Base-by-base conservation (phyloP, 1,139 yeast genomes). In the Zygosaccharomyces pseudobailii region DNA sequence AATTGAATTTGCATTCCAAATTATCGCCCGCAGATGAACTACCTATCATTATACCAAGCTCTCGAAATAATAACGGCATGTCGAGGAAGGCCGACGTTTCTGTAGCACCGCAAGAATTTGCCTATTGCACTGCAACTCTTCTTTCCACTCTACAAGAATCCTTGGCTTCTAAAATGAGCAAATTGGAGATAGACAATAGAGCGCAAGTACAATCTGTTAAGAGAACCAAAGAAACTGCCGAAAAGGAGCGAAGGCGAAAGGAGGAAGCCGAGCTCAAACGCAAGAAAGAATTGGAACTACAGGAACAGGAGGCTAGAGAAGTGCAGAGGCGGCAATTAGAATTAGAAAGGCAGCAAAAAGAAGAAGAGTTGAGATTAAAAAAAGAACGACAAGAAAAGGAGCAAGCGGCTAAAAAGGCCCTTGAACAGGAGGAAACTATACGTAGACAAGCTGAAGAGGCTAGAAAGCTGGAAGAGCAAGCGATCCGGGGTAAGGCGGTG, bases 381-480 rank as follows among this genome's bases (percentile, higher is more conserved):
- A 36, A 47, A 36, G 45, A 44, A 41, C 43, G 42, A 36, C 45
- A 42, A 23, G 47, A 40, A 31, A 42, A 24, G 19, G 49, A 43
- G 22, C 28, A 42, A 31, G 21, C n/a, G n/a, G 24, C 42, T 32
- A 33, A 39, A 38, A 45, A 32, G 7, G 50, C 41, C 3, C 42
- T 48, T 38, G 40, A 40, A 27, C 42, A 37, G 39, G 50, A 41
- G 13, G 45, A 36, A 20, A 30, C 34, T 24, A 53, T 48, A 7
- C 47, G 42, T 13, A 33, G 45, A 37, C 46, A 51, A 38, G 46
- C 51, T 13, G 53, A 52, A 28, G 54, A 51, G 13, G 55, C 52
- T 32, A 51, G 43, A 10, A 55, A 49, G 34, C 44, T 43, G 9
- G 50, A 49, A 33, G 49, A 55, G 30, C 55, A 56, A 45, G 51